Evolutionary conservation across 2,329 filamentous ascomycete species (phyloP).

Genomic region (Microthyrium microscopicum): DNA sequence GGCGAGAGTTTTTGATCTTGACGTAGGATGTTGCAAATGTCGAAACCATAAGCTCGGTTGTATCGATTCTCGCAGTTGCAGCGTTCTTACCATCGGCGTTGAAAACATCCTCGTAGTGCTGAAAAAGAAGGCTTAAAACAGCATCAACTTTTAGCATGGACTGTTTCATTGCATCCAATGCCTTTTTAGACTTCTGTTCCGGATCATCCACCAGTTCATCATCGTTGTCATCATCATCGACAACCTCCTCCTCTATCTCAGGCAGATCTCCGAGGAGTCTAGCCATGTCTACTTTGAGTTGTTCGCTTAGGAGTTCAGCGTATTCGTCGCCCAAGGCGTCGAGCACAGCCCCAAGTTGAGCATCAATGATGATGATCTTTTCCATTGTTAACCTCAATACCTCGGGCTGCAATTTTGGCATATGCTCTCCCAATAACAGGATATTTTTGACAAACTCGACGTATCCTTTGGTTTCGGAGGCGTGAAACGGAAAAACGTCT

Average conservation of each 20-base stretch:
- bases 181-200: conserved; percentile 45
- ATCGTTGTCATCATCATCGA: conserved; percentile 15
- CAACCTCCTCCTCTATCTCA: conserved; percentile 36
- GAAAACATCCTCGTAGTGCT: conserved; percentile 62
- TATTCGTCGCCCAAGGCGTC: conserved; percentile 85
- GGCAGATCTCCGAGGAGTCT: conserved; percentile 47
- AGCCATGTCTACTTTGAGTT: conserved; percentile 76
- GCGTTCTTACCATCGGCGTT: no score
- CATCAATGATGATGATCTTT: conserved; percentile 81
- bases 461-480: conserved; percentile 62
- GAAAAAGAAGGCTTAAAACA: conserved; percentile 76
- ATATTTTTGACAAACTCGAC: conserved; percentile 80
- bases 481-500: conserved; percentile 60
- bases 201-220: conserved; percentile 31
- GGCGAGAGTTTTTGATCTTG: conserved; percentile 82
- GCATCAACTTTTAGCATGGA: conserved; percentile 84
- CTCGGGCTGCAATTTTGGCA: conserved; percentile 60
- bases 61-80: no score
- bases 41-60: no score
- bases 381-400: conserved; percentile 72
- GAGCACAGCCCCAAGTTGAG: conserved; percentile 84
- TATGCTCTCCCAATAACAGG: conserved; percentile 58
- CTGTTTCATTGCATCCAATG: conserved; percentile 46
- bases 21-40: no score
- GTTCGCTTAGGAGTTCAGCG: conserved; percentile 60